Conservation (phyloP, 164 flowering plant genomes). For the Vitis rotundifolia region DNA sequence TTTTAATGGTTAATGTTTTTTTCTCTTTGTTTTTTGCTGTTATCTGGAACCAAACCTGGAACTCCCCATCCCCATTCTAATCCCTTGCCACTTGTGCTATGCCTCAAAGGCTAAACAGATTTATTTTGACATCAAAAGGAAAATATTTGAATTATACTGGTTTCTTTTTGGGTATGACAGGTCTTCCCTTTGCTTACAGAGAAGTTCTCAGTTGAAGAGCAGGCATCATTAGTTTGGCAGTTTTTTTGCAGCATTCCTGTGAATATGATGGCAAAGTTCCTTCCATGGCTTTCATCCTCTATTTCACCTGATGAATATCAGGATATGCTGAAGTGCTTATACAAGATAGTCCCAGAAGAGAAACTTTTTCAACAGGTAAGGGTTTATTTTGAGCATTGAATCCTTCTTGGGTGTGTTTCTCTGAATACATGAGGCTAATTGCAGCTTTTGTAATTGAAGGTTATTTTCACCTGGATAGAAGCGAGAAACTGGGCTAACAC, state of each 20-base stretch:
- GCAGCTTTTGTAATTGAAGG: constrained; percentile 39
- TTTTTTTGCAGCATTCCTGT: constrained; percentile 97
- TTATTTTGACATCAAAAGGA: not conserved
- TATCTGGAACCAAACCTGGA: no score
- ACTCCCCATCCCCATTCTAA: no score
- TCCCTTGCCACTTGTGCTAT: no score
- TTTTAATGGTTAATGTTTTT: no score
- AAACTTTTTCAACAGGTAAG: constrained; percentile 87
- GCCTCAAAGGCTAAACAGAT: no score
- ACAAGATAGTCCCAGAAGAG: constrained; percentile 86
- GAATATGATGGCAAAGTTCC: constrained; percentile 93
- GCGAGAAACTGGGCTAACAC: constrained; percentile 31
- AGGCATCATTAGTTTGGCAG: constrained; percentile 93
- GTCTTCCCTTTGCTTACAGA: constrained; percentile 88
- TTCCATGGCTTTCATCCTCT: constrained; percentile 94
- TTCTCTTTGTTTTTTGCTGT: no score
- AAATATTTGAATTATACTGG: not conserved
- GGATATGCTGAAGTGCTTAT: constrained; percentile 74
- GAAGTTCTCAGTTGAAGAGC: constrained; percentile 90
- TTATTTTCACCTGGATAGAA: constrained; percentile 89
- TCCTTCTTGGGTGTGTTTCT: not conserved
- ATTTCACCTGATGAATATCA: constrained; percentile 71
- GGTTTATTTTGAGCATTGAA: not conserved
- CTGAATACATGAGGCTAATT: not conserved
- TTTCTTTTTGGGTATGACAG: constrained; percentile 46